Base-by-base conservation (phyloP, 768 basidiomycete genomes). In the Rhodotorula babjevae region DNA sequence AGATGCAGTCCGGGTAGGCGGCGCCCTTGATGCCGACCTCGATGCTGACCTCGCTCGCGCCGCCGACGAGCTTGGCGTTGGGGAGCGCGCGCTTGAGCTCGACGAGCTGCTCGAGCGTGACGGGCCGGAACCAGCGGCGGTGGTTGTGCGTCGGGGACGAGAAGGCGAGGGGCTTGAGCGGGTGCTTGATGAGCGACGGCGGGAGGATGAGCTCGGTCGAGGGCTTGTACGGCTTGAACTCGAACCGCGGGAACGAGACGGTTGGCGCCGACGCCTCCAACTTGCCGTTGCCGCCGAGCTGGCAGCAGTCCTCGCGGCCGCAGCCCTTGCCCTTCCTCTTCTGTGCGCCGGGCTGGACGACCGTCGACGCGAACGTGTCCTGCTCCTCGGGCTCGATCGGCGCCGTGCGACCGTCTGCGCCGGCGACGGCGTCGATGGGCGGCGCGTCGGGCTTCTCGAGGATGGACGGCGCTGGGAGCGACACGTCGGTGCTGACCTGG, bases 161-260 rank as follows among this genome's bases (percentile, higher is more conserved):
- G 36, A 61, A 78, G 42, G 57, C 68, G 55, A 71, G 73, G 18
- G 69, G 69, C 53, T 57, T 46, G 61, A 36, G 66, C 44, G 40
- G 25, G 56, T 73, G 73, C 47, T 72, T 74, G 49, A 46, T 42
- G n/a, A 78, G 63, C n/a, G 61, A 65, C 2, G 78, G 70, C 9
- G 78, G 78, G 58, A 63, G 76, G 67, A 79, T 75, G 56, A 77
- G 76, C 60, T 79, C 78, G 3, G 78, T 75, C 9, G 65, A 58
- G 9, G 78, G 74, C 29, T 42, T 56, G 66, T 79, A 79, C 10
- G 78, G 72, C 61, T 78, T 79, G 76, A 78, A 76, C 25, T 57
- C 61, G 78, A 79, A 79, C 9, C 58, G 58, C 0, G 77, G 77
- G 65, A 77, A 76, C 18, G 68, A 61, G 25, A 53, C 65, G 36